A percentile compares a stretch with the other conserved stretches of the same genome.
Conservation (phyloP, 371 early-diverging fungal species). For the Mortierella sp. region DNA sequence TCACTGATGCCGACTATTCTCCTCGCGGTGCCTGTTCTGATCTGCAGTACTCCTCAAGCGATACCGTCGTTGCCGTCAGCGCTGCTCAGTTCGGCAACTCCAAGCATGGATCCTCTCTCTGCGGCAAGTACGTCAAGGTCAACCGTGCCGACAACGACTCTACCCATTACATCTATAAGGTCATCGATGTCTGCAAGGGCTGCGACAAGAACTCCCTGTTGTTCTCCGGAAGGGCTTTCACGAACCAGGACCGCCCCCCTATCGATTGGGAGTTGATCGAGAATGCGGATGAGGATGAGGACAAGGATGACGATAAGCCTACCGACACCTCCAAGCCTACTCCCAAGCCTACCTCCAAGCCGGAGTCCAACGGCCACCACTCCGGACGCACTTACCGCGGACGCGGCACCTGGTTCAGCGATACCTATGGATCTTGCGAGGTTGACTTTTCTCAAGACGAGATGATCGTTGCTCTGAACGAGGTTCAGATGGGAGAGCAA, state of each 20-base stretch:
- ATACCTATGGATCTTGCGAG: conserved; percentile 26
- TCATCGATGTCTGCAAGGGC: conserved; percentile 20
- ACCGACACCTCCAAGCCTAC: not conserved
- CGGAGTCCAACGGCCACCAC: not conserved
- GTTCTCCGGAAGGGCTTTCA: conserved; percentile 3
- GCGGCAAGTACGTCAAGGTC: conserved; percentile 18
- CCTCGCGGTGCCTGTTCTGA: conserved; percentile 5
- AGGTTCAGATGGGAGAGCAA: conserved; percentile 30
- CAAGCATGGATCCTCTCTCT: not conserved
- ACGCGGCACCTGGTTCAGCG: conserved; percentile 48
- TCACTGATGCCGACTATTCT: not conserved
- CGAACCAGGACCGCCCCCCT: conserved; percentile 4
- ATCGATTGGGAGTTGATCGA: conserved; percentile 15
- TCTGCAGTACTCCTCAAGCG: conserved; percentile 6
- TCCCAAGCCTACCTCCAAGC: not conserved
- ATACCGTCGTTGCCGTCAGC: conserved; percentile 15
- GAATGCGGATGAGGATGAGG: not conserved
- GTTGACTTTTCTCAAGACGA: conserved; percentile 28
- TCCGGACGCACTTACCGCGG: conserved; percentile 11
- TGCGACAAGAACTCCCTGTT: conserved; percentile 7
- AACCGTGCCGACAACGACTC: conserved; percentile 6
- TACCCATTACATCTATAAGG: conserved; percentile 6
- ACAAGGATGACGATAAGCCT: not conserved
- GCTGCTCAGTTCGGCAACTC: not conserved
- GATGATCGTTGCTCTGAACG: conserved; percentile 39